Base-by-base conservation (phyloP, 208 protist species). In the Leishmania tarentolae region DNA sequence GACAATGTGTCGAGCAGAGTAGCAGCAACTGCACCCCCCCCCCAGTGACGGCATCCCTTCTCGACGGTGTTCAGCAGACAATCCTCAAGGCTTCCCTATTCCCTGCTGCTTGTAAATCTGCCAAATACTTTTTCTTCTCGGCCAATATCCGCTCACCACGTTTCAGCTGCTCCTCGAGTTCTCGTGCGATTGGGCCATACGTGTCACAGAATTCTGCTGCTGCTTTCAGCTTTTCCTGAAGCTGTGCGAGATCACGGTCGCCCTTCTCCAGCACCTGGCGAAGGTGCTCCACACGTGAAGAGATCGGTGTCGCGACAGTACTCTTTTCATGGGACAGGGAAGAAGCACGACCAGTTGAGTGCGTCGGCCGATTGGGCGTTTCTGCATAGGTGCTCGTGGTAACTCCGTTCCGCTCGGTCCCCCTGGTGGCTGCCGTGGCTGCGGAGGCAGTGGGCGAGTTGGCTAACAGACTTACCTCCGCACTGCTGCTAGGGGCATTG, bases 121-220 rank as follows among this genome's bases (percentile, higher is more conserved):
- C 76, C 3, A 84, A 53, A n/a, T 66, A 77, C 9, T 77, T 80
- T 1, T 42, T 65, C 46, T 80, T 84, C 57, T 80, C 69, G 21
- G 31, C 65, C 19, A 85, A 42, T 11, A 85, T 44, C 24, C 52
- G 59, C 42, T 71, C 68, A n/a, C 81, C 81, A 15, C 76, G 76
- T 53, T 73, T 68, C 37, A 85, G 47, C 71, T 85, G 81, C 71
- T 8, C 76, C 0, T 87, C 75, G n/a, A 81, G 74, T 44, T 82
- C 76, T 21, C 46, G 59, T 21, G 79, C 83, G 19, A 78, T 59
- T 15, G 72, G 59, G 9, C 79, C 63, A 71, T 85, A 85, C 24
- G 81, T 78, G 69, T 66, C 59, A n/a, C 81, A 85, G 76, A 81
- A 85, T 1, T 61, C 40, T 35, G 70, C 69, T 28, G 72, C 68